Base-by-base conservation (phyloP, 2,329 filamentous ascomycete genomes). In the Aspergillus latus region DNA sequence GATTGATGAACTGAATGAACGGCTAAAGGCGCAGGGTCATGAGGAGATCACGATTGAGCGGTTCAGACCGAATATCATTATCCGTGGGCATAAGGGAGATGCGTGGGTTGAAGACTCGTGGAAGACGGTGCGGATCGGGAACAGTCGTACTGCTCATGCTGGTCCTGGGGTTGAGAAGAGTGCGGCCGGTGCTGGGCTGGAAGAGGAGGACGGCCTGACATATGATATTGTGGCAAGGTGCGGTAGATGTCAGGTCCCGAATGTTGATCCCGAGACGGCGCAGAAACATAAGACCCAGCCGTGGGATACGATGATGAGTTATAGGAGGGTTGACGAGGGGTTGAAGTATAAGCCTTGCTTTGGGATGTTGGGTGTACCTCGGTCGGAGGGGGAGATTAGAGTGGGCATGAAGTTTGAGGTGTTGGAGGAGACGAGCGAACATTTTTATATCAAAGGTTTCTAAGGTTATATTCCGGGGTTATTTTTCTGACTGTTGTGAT, bases 291-390 rank as follows among this genome's bases (percentile, higher is more conserved):
- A 77, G 49, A 77, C 77, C 47, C 78, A 87, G 74, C 84, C 84
- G 5, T 87, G 84, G 84, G 78, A 85, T 63, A 80, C 79, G 58
- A 68, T 87, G 52, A 82, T 85, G 77, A 81, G 80, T 64, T 87
- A 84, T 68, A 73, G 84, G 7, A 70, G 84, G 29, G 76, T 87
- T 4, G 84, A 87, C 65, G 73, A 80, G 62, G 84, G 84, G 0
- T 78, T 83, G 28, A 86, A 78, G 70, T 87, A 76, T 60, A 87
- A 87, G 72, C 85, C 85, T 40, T 86, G 84, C 62, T 87, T 87
- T 74, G 85, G 85, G 1, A 87, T 88, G 85, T 67, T 87, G 64
- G 82, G 83, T 66, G 82, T 82, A 51, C 84, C 85, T 13, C 75
- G 80, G 58, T 76, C 74, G 43, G 81, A 85, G 59, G 83, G 82